A percentile compares a stretch with the other conserved stretches of the same genome.
These are phyloP conservation scores for Fraxinus anomala DNA, from an alignment of 257 asterid genomes.

Conservation along the genomic window DNA sequence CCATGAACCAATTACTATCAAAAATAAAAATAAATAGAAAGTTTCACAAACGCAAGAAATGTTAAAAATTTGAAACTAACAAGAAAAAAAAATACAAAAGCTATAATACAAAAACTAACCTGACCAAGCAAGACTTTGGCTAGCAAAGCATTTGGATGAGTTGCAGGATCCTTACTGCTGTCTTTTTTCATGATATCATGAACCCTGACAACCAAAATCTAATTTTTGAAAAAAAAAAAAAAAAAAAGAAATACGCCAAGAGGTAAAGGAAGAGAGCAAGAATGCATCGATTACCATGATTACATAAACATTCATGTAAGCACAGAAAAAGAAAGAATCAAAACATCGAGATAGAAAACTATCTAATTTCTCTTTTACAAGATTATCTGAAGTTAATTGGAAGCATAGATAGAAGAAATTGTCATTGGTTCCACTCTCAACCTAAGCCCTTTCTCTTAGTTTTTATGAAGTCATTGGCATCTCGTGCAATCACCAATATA, in stretches of 20 bases:
- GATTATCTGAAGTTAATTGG: conserved; percentile 1
- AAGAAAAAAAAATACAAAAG: background rate
- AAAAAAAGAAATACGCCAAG: conserved; percentile 9
- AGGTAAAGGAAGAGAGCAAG: conserved; percentile 14
- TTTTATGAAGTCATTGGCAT: background rate
- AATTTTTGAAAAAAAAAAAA: background rate
- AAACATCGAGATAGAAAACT: background rate
- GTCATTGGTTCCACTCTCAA: conserved; percentile 14
- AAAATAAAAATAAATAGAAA: background rate
- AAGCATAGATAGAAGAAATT: background rate
- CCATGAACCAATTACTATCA: conserved; percentile 4
- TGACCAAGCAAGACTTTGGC: conserved; percentile 81
- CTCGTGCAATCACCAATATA: background rate
- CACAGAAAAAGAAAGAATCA: background rate
- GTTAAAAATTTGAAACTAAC: background rate
- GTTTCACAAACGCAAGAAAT: background rate
- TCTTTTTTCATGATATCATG: conserved; percentile 74
- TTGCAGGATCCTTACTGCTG: conserved; percentile 73
- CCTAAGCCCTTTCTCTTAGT: background rate
- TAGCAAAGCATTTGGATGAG: conserved; percentile 61
- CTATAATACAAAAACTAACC: conserved; percentile 45
- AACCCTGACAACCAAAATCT: conserved; percentile 58
- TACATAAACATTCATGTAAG: background rate
- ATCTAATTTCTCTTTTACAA: conserved; percentile 9
- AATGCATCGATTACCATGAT: conserved; percentile 13